Conservation (phyloP, 192 early-diverging fungal genomes). For the Pilaira anomala region DNA sequence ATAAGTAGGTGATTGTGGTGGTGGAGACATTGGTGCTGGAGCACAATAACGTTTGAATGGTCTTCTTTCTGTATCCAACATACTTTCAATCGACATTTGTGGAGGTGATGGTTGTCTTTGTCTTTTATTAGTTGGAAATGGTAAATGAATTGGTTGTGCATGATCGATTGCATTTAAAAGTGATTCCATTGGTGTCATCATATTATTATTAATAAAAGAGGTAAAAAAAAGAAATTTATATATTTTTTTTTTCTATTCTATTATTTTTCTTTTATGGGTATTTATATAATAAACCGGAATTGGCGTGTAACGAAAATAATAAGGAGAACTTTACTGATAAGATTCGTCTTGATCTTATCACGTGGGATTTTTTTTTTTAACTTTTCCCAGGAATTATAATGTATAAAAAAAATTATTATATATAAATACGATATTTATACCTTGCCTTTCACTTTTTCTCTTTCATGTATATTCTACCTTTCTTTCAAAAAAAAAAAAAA, state of each 20-base stretch:
- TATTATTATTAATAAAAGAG: not conserved
- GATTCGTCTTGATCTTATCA: conserved; percentile 26
- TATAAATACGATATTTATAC: no score
- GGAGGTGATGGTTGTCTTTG: conserved; percentile 10
- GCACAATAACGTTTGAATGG: not conserved
- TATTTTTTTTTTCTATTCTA: not conserved
- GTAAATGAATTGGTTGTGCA: conserved; percentile 23
- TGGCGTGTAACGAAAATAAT: conserved; percentile 22
- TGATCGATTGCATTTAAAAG: conserved; percentile 32
- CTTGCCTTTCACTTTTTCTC: not conserved
- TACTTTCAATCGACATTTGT: conserved; percentile 34
- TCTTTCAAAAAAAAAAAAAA: no score
- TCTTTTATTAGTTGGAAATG: conserved; percentile 2
- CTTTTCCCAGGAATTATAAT: not conserved
- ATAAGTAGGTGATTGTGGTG: not conserved
- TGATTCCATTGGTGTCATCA: conserved; percentile 34
- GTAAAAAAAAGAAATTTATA: not conserved
- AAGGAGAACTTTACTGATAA: conserved; percentile 13
- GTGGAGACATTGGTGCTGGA: not conserved
- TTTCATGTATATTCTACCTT: no score
- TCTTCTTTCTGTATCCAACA: conserved; percentile 16
- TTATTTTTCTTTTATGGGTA: not conserved
- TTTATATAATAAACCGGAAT: not conserved
- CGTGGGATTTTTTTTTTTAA: conserved; percentile 10
- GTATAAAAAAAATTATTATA: not conserved